Percentiles rank a stretch among this genome's conserved stretches.
These are phyloP conservation scores for Talaromyces sp. DNA, from an alignment of 2,329 filamentous ascomycete genomes.

Conservation along the genomic window DNA sequence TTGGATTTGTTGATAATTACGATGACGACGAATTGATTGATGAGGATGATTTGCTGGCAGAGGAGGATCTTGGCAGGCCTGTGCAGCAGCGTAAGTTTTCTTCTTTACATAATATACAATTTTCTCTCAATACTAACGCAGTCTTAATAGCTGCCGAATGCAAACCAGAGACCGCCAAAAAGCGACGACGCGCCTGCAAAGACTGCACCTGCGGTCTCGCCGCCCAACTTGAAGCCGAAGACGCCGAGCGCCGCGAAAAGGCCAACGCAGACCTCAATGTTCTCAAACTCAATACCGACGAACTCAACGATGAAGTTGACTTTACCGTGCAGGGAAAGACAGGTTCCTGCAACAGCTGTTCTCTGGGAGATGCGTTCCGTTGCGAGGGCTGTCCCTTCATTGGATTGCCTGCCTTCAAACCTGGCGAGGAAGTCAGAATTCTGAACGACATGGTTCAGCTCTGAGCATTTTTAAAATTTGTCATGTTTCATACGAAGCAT, in stretches of 20 bases:
- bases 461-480: conserved; percentile 38
- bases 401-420: conserved; percentile 92
- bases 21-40: conserved; percentile 76
- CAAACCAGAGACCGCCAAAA: conserved; percentile 81
- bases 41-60: conserved; percentile 80
- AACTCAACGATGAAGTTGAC: conserved; percentile 77
- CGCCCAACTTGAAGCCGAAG: conserved; percentile 80
- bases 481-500: conserved; percentile 5
- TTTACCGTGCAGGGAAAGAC: conserved; percentile 98
- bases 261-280: conserved; percentile 57
- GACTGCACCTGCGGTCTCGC: conserved; percentile 95
- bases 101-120: no score
- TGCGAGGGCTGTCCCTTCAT: conserved; percentile 75
- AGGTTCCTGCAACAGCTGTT: conserved; percentile 90
- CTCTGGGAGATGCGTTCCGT: conserved; percentile 83
- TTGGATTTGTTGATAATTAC: conserved; percentile 11
- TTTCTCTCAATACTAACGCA: background rate
- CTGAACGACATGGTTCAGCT: conserved; percentile 83
- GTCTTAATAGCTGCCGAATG: conserved; percentile 69
- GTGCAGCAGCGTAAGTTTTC: conserved; percentile 71
- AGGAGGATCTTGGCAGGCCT: conserved; percentile 74
- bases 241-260: conserved; percentile 61
- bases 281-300: conserved; percentile 67
- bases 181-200: conserved; percentile 91
- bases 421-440: conserved; percentile 86